A percentile compares a stretch with the other conserved stretches of the same genome.
phyloP scores from a whole-genome alignment of 331 rosid genomes.

The Quercus lobata region DNA sequence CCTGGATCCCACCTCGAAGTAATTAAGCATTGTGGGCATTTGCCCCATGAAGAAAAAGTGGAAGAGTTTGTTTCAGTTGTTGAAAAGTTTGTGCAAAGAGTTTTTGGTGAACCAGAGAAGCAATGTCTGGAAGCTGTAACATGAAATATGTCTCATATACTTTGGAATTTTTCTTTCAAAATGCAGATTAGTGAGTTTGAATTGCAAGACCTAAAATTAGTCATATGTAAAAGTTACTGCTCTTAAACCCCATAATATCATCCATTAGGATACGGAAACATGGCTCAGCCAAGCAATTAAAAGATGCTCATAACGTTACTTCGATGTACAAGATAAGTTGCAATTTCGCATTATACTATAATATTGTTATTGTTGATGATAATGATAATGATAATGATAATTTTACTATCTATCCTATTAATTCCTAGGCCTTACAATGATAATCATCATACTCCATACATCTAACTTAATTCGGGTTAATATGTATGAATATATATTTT shows the following conservation, averaged over 20 bases:
- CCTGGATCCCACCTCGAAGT: constrained; percentile 73
- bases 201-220: not conserved
- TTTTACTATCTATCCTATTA: no score
- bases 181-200: not conserved
- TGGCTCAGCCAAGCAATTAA: not conserved
- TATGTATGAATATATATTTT: no score
- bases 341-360: no score
- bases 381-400: no score
- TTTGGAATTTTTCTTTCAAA: constrained; percentile 10
- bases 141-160: constrained; percentile 19
- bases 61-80: constrained; percentile 73
- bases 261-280: not conserved
- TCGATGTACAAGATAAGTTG: not conserved
- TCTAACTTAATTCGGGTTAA: no score
- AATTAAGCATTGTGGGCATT: constrained; percentile 82
- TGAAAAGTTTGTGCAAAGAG: constrained; percentile 57
- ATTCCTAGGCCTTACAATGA: no score
- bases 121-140: constrained; percentile 24
- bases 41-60: constrained; percentile 95
- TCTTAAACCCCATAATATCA: not conserved
- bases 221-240: not conserved
- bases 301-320: not conserved
- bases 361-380: no score
- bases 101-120: constrained; percentile 35
- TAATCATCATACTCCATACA: no score